Percentiles rank a stretch among this genome's conserved stretches.
phyloP scores from a whole-genome alignment of 23 red algal genomes.

The Cyanidiococcus yangmingshanensis region DNA sequence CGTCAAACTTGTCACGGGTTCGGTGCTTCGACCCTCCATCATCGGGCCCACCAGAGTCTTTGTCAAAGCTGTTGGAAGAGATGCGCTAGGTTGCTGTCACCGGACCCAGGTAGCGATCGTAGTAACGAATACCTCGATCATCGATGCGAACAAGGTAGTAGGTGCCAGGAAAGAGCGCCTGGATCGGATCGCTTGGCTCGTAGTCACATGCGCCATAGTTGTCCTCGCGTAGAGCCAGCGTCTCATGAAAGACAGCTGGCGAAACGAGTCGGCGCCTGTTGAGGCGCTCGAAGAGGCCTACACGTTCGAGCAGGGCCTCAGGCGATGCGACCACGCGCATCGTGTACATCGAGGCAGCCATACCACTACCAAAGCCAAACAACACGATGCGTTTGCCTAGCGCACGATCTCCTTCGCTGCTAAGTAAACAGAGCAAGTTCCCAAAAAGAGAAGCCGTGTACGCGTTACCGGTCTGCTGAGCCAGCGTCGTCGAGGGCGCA shows the following conservation, averaged over 20 bases:
- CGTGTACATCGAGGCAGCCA: slow-evolving; percentile 75
- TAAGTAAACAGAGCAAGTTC: slow-evolving; percentile 49
- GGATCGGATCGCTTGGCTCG: not conserved
- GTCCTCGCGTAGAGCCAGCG: not conserved
- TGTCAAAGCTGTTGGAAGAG: too few species aligned
- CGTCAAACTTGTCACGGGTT: too few species aligned
- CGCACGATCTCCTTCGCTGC: slow-evolving; percentile 28
- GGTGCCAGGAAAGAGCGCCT: slow-evolving; percentile 1
- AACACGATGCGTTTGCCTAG: slow-evolving; percentile 59
- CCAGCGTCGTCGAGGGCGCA: slow-evolving; percentile 45
- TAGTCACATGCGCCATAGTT: slow-evolving; percentile 10
- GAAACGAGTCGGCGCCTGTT: not conserved
- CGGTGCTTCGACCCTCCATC: too few species aligned
- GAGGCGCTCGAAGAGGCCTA: slow-evolving; percentile 1
- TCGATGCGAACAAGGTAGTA: slow-evolving; percentile 16
- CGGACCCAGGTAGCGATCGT: not conserved
- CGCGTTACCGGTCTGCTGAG: slow-evolving; percentile 62
- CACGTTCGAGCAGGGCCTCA: not conserved
- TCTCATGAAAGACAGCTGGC: not conserved
- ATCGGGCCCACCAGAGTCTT: too few species aligned
- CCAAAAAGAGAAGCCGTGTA: slow-evolving; percentile 90
- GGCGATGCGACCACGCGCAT: slow-evolving; percentile 32
- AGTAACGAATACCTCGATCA: not conserved
- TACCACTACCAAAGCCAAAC: slow-evolving; percentile 83
- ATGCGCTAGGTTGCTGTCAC: too few species aligned